phyloP scores from a whole-genome alignment of 306 rosid genomes.

The Citrullus colocynthis region DNA sequence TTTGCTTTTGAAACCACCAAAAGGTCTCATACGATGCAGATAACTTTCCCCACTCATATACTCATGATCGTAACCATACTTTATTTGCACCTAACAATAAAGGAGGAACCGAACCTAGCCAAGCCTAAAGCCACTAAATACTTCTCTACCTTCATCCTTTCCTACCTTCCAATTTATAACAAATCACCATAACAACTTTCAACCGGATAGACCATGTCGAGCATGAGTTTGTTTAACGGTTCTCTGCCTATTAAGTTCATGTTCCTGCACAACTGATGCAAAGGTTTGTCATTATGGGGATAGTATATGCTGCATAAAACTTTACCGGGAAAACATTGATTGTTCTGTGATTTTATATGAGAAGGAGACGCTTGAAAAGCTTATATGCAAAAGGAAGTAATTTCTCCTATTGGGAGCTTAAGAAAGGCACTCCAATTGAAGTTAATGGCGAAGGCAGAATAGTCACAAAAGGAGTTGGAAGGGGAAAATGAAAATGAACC shows the following conservation, averaged over 20 bases:
- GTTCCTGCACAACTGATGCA: not conserved
- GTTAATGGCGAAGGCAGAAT: not conserved
- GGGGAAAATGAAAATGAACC: not conserved
- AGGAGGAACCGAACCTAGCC: not conserved
- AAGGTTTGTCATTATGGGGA: not conserved
- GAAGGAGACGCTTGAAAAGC: not conserved
- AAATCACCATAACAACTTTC: too few relatives aligned
- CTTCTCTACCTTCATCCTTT: too few relatives aligned
- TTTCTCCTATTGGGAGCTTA: not conserved
- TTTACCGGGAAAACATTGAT: not conserved
- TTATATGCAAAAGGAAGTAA: not conserved
- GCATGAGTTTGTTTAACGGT: not conserved
- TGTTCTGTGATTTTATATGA: not conserved
- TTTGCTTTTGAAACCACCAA: too few relatives aligned
- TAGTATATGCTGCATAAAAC: not conserved
- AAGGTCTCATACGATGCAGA: too few relatives aligned
- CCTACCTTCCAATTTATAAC: too few relatives aligned
- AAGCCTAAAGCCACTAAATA: not conserved
- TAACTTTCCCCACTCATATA: too few relatives aligned
- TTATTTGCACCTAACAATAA: too few relatives aligned
- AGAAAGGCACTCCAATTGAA: not conserved
- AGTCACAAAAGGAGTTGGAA: not conserved
- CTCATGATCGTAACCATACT: too few relatives aligned
- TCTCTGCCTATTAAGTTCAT: not conserved
- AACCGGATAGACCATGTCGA: not conserved